Conservation (phyloP, 768 basidiomycete species). For the Phylloporus rhodoxanthus region DNA sequence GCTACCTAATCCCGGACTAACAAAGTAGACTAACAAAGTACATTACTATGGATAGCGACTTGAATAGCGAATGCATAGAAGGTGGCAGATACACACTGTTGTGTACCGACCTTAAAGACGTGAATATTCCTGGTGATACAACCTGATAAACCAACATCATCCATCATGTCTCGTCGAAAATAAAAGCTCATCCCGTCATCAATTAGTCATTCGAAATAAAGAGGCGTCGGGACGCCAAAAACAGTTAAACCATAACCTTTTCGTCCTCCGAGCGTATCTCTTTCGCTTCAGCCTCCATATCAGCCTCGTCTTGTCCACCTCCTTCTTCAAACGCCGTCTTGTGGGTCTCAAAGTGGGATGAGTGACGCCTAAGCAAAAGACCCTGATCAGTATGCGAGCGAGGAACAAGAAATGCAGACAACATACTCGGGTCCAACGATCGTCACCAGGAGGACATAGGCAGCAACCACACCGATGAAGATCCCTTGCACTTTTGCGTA, state of each 20-base stretch:
- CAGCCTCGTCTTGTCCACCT: conserved; percentile 49
- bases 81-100: not conserved
- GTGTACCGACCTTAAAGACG: not conserved
- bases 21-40: too few species aligned
- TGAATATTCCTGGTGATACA: not conserved
- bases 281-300: conserved; percentile 17
- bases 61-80: not conserved
- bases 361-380: conserved; percentile 46
- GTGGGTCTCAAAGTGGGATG: conserved; percentile 79
- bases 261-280: conserved; percentile 19
- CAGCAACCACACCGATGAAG: conserved; percentile 75
- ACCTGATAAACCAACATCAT: not conserved
- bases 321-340: conserved; percentile 77
- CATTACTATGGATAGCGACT: too few species aligned
- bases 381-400: not conserved
- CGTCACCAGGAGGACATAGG: conserved; percentile 68
- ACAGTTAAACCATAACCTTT: conserved; percentile 3
- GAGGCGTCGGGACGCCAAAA: not conserved
- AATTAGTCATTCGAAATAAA: not conserved
- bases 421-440: conserved; percentile 75
- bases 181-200: not conserved
- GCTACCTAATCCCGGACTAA: too few species aligned
- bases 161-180: not conserved
- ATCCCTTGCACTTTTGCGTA: conserved; percentile 85
- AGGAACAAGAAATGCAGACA: not conserved